Conservation (phyloP, 148 eudicot genomes). For the Mesembryanthemum crystallinum region DNA sequence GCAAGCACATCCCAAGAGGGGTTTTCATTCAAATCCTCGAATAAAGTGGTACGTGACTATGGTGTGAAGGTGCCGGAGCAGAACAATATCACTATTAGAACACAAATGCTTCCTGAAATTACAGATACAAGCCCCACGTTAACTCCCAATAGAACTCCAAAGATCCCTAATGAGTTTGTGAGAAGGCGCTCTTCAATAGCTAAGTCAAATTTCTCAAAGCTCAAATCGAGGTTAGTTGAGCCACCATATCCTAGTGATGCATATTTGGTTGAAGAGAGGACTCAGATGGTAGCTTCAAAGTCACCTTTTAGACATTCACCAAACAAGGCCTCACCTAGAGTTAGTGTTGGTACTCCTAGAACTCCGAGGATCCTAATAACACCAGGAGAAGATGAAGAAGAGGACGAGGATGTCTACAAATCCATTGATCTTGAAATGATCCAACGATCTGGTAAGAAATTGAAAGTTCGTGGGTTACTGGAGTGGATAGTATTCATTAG, state of each 20-base stretch:
- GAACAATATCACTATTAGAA: not conserved
- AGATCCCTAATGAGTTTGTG: slow-evolving; percentile 25
- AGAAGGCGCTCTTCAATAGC: slow-evolving; percentile 34
- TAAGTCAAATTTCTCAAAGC: slow-evolving; percentile 44
- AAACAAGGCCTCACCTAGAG: slow-evolving; percentile 36
- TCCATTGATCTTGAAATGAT: slow-evolving; percentile 25
- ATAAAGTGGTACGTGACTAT: not conserved
- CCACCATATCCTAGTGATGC: slow-evolving; percentile 40
- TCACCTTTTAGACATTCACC: slow-evolving; percentile 39
- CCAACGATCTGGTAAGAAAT: slow-evolving; percentile 32
- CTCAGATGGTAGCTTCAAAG: slow-evolving; percentile 18
- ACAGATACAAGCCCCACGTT: slow-evolving; percentile 32
- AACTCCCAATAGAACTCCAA: slow-evolving; percentile 35
- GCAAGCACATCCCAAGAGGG: slow-evolving; percentile 18
- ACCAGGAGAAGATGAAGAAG: slow-evolving; percentile 55
- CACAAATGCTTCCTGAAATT: slow-evolving; percentile 30
- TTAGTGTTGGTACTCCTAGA: slow-evolving; percentile 29
- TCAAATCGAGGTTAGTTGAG: slow-evolving; percentile 72
- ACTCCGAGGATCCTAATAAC: slow-evolving; percentile 57
- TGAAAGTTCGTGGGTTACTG: slow-evolving; percentile 30
- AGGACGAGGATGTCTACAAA: slow-evolving; percentile 58
- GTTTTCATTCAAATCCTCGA: slow-evolving; percentile 13
- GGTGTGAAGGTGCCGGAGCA: not conserved
- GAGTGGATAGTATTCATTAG: slow-evolving; percentile 50
- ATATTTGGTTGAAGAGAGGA: slow-evolving; percentile 28